Percentiles rank a stretch among this genome's conserved stretches.
Conservation (phyloP, 2,329 filamentous ascomycete genomes). For the Cytospora piceicola region DNA sequence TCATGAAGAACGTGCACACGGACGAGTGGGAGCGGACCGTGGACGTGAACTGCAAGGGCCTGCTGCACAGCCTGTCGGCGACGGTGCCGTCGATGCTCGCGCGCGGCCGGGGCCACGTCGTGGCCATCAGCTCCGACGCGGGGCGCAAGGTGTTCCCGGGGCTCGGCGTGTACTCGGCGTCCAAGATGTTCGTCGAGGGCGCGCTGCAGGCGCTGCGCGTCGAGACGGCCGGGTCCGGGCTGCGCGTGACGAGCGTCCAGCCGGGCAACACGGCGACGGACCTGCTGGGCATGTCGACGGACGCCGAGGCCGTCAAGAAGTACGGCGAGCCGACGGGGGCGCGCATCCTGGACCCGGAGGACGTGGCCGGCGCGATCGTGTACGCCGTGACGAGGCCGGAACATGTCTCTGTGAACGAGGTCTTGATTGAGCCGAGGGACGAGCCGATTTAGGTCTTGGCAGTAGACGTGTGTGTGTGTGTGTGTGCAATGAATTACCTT, state of each 20-base stretch:
- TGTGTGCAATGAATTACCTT: background rate
- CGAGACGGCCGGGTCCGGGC: constrained; percentile 74
- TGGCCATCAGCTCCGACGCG: constrained; percentile 81
- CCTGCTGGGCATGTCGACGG: constrained; percentile 74
- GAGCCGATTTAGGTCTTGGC: constrained; percentile 64
- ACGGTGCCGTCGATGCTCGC: constrained; percentile 73
- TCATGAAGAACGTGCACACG: constrained; percentile 76
- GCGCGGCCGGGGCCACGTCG: constrained; percentile 71
- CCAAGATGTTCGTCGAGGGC: constrained; percentile 85
- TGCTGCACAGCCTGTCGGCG: constrained; percentile 72
- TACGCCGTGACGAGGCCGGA: constrained; percentile 75
- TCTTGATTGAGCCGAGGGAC: constrained; percentile 77
- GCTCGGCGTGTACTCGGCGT: constrained; percentile 79
- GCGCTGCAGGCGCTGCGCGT: constrained; percentile 75
- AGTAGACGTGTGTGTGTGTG: background rate
- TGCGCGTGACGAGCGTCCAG: constrained; percentile 75
- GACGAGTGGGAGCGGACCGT: constrained; percentile 83
- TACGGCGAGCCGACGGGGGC: constrained; percentile 76
- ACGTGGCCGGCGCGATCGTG: constrained; percentile 73
- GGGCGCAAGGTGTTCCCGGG: constrained; percentile 83
- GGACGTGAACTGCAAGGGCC: constrained; percentile 84
- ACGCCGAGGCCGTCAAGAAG: constrained; percentile 76
- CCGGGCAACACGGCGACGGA: constrained; percentile 78
- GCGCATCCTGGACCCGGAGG: constrained; percentile 72
- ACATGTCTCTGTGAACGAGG: constrained; percentile 79